Base-by-base conservation (phyloP, 169 alveolate genomes). In the Cryptosporidium parvum region DNA sequence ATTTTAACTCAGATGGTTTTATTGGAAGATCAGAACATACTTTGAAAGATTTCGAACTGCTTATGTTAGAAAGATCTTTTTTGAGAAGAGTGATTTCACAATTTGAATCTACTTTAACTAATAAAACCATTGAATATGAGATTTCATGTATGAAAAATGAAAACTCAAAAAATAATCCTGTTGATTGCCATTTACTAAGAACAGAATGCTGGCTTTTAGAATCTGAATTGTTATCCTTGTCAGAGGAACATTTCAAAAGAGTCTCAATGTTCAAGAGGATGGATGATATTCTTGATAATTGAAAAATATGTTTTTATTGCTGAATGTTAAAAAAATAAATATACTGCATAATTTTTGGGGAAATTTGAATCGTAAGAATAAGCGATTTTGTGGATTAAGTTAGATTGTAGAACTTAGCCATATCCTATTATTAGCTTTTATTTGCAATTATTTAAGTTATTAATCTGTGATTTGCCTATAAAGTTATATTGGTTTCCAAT, bases 161-260 rank as follows among this genome's bases (percentile, higher is more conserved):
- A 26, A 42, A 31, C 2, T 6, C 44, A 21, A 42, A 56, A 12
- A n/a, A 35, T 12, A 56, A 73, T 14, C 2, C 23, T 52, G 42
- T 73, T 26, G 86, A 73, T 56, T 73, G 86, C 9, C 53, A 73
- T 33, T 56, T 53, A 56, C 29, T 73, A 29, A 73, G 69, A 31
- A 37, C 52, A 16, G 71, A 73, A 73, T 73, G 86, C 31, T 73
- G 86, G 86, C 12, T 73, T 5, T 61, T 73, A 16, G 86, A 73
- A 18, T 12, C 61, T n/a, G 86, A 73, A 33, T 69, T 73, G 26
- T 5, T 51, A 6, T 73, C 69, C 33, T 23, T 73, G 2, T 51
- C 71, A n/a, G 86, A 73, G 52, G 86, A 73, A 23, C 53, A 73
- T 33, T 73, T 73, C 58, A 73, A 73, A 37, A 51, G 86, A 39